A percentile compares a stretch with the other conserved stretches of the same genome.
Evolutionary conservation across 1,284 basidiomycete species (phyloP).

Genomic region (Agaricales sp.): DNA sequence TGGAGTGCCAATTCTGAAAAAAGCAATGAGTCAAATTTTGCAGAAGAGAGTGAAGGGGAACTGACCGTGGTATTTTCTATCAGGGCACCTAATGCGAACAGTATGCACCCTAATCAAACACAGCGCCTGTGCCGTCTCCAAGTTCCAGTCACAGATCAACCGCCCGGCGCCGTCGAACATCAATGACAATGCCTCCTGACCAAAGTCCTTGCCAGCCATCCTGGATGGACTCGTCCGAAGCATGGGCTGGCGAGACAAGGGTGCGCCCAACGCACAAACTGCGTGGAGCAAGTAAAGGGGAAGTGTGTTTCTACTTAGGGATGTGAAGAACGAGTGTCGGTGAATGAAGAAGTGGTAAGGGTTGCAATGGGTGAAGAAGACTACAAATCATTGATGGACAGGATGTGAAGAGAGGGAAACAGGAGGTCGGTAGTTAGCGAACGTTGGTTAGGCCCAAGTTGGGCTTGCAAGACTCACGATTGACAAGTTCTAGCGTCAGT

Average conservation of each 20-base stretch:
- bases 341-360: constrained; percentile 66
- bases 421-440: no score
- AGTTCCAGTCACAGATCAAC: constrained; percentile 40
- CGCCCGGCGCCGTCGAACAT: constrained; percentile 61
- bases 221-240: constrained; percentile 47
- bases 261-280: constrained; percentile 66
- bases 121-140: constrained; percentile 64
- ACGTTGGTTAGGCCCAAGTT: no score
- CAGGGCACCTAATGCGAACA: background rate
- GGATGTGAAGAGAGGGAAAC: constrained; percentile 6
- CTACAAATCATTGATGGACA: constrained; percentile 24
- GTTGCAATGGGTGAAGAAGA: constrained; percentile 74
- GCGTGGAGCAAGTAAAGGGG: constrained; percentile 60
- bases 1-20: background rate
- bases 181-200: constrained; percentile 50
- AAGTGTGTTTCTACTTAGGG: constrained; percentile 51
- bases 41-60: background rate
- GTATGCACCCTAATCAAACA: constrained; percentile 33
- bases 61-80: background rate
- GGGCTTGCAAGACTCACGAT: constrained; percentile 36
- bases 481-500: constrained; percentile 63
- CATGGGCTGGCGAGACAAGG: constrained; percentile 55
- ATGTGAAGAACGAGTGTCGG: constrained; percentile 59
- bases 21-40: background rate
- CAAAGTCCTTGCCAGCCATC: constrained; percentile 59